These are phyloP conservation scores for Cladosporium oxysporum DNA, from an alignment of 2,329 filamentous ascomycete species.

Conservation along the genomic window DNA sequence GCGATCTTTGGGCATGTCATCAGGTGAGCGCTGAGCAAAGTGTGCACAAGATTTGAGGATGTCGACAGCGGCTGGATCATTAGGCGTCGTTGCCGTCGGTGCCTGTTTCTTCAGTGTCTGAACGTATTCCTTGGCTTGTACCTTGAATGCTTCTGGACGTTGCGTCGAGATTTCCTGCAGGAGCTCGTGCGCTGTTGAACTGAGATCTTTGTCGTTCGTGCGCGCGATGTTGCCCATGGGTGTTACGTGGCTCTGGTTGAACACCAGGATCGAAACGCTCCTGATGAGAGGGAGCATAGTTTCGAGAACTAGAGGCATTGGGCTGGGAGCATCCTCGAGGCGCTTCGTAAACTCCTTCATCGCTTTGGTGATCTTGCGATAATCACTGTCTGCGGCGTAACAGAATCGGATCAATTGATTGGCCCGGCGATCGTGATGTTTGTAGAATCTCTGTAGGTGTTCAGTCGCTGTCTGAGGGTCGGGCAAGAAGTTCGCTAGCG, in stretches of 20 bases:
- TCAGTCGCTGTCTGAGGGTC: constrained; percentile 70
- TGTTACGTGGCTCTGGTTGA: constrained; percentile 91
- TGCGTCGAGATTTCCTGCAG: constrained; percentile 88
- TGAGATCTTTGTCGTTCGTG: constrained; percentile 77
- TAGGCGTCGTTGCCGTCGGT: constrained; percentile 66
- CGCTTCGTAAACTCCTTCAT: constrained; percentile 82
- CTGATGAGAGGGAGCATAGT: constrained; percentile 82
- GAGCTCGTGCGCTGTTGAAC: constrained; percentile 79
- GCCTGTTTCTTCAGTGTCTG: constrained; percentile 80
- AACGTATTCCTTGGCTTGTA: constrained; percentile 88
- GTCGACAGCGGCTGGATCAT: constrained; percentile 76
- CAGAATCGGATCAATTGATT: constrained; percentile 89
- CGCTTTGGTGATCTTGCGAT: constrained; percentile 84
- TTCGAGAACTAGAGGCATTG: constrained; percentile 66
- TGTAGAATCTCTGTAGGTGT: constrained; percentile 88
- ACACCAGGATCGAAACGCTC: constrained; percentile 78
- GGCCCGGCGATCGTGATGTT: constrained; percentile 82
- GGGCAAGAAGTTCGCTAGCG: constrained; percentile 72
- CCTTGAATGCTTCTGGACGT: constrained; percentile 88
- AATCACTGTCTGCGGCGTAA: constrained; percentile 83
- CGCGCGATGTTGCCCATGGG: constrained; percentile 86
- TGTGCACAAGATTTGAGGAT: constrained; percentile 92
- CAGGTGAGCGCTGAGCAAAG: constrained; percentile 82
- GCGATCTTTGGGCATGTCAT: constrained; percentile 78
- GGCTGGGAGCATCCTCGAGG: constrained; percentile 61